Evolutionary conservation across 805 yeast genomes (phyloP), one percentile per base, ranked within the genome.

Genomic region (Tetrapisispora namnaoensis): DNA sequence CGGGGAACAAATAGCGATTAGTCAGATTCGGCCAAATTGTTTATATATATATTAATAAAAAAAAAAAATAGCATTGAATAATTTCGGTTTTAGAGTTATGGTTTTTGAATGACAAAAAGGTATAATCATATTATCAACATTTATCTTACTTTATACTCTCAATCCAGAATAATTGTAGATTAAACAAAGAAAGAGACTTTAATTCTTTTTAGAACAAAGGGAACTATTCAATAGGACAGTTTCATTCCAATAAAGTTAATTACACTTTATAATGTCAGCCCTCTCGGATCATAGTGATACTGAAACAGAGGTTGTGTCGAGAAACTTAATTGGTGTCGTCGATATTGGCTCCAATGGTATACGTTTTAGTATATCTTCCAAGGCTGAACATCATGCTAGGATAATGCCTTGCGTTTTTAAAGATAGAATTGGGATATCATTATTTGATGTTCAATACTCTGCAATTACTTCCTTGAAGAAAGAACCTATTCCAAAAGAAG

Each of bases 271-370:
- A 20, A 61, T 62, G 64, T 59, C 65, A 8, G 58, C 58, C 11
- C 52, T 61, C 7, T 55, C 60, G 16, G 65, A 62, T 41, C 40
- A 20, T 35, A 60, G 58, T 47, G 66, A 53, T 41, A 56, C 57
- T 40, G 82, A 77, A 56, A 77, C 81, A 0, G 78, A 76, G 17
- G 74, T 78, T 3, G 80, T 78, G 10, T 80, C 79, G 2, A 67
- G 82, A 55, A 76, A 80, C 6, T 60, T 79, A 34, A 73, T 77
- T 17, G 88, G 83, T 9, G 78, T 84, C 42, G 88, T 83, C 3
- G 90, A 85, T 61, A 81, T 85, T 20, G 91, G 90, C 9, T 80
- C 90, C 18, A 82, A 82, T 59, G 90, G 87, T 37, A 75, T 84
- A 42, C 69, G 90, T 46, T 82, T 85, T 59, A 78, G 86, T 39